Evolutionary conservation across 208 protist species (phyloP).

Genomic region (Trichomonas tenax): DNA sequence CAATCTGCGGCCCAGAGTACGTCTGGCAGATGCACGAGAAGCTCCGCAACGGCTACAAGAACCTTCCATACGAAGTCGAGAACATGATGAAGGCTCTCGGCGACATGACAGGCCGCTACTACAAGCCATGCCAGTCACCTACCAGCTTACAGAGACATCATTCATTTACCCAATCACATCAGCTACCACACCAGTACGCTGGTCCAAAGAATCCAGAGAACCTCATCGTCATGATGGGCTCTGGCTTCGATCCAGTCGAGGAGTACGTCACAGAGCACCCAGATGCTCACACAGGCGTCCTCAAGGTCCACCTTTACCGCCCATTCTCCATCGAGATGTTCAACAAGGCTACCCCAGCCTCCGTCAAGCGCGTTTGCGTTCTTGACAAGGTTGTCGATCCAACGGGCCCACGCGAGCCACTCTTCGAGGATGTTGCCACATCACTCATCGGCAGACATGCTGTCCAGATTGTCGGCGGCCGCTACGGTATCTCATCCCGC

Average conservation of each 20-base stretch:
- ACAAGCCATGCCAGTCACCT: no score
- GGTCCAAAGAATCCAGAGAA: no score
- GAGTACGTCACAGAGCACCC: not conserved
- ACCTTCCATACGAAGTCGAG: not conserved
- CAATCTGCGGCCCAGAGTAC: no score
- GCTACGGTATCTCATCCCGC: slow-evolving; percentile 52
- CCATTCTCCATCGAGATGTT: slow-evolving; percentile 38
- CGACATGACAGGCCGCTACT: not conserved
- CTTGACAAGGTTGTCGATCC: slow-evolving; percentile 38
- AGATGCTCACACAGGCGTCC: slow-evolving; percentile 49
- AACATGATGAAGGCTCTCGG: not conserved
- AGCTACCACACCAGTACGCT: no score
- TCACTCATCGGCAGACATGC: not conserved
- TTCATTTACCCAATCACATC: no score
- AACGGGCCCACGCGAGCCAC: not conserved
- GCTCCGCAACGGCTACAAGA: no score
- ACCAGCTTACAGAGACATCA: no score
- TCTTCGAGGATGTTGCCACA: not conserved
- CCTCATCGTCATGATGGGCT: no score
- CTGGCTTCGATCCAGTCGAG: no score
- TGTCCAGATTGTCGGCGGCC: slow-evolving; percentile 44
- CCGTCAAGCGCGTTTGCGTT: slow-evolving; percentile 44
- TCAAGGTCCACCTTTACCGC: slow-evolving; percentile 53
- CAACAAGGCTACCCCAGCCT: slow-evolving; percentile 34
- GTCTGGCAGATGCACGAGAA: no score